Percentiles rank a stretch among this genome's conserved stretches.
phyloP scores from a whole-genome alignment of 1,284 basidiomycete genomes.

The Microbotryomycetes sp. region DNA sequence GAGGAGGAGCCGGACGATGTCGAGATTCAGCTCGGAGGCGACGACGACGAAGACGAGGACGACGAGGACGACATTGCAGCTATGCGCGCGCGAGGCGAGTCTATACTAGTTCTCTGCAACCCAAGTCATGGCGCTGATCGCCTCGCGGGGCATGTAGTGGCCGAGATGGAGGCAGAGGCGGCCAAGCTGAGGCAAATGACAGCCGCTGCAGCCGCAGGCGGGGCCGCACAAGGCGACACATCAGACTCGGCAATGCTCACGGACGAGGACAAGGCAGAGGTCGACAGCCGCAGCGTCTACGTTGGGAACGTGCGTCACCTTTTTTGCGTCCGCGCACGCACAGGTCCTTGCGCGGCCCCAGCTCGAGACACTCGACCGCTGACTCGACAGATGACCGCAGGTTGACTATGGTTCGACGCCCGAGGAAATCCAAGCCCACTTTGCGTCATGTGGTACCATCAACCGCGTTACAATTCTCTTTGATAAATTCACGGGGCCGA shows the following conservation, averaged over 20 bases:
- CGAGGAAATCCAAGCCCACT: slow-evolving; percentile 96
- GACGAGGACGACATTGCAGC: slow-evolving; percentile 25
- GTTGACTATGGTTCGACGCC: slow-evolving; percentile 97
- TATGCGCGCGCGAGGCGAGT: slow-evolving; percentile 18
- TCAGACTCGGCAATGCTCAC: slow-evolving; percentile 21
- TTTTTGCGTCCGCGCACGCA: background rate
- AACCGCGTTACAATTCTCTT: slow-evolving; percentile 98
- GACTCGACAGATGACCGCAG: no score
- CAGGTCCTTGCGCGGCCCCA: background rate
- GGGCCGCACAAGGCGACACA: background rate
- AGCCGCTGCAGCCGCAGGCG: slow-evolving; percentile 18
- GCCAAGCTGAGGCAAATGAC: slow-evolving; percentile 84
- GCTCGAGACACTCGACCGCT: no score
- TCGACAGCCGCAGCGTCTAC: slow-evolving; percentile 85
- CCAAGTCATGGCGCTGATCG: background rate
- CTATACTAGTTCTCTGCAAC: background rate
- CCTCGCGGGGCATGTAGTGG: slow-evolving; percentile 41
- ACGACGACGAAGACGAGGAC: slow-evolving; percentile 9
- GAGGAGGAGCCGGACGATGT: slow-evolving; percentile 8
- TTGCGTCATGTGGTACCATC: slow-evolving; percentile 94
- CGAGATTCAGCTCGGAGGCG: background rate
- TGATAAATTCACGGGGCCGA: slow-evolving; percentile 99
- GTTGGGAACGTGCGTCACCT: slow-evolving; percentile 79
- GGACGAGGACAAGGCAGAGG: slow-evolving; percentile 51
- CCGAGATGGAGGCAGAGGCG: slow-evolving; percentile 84